A percentile compares a stretch with the other conserved stretches of the same genome.
Evolutionary conservation across 208 protist genomes (phyloP).

Genomic region (Naegleria lovaniensis): DNA sequence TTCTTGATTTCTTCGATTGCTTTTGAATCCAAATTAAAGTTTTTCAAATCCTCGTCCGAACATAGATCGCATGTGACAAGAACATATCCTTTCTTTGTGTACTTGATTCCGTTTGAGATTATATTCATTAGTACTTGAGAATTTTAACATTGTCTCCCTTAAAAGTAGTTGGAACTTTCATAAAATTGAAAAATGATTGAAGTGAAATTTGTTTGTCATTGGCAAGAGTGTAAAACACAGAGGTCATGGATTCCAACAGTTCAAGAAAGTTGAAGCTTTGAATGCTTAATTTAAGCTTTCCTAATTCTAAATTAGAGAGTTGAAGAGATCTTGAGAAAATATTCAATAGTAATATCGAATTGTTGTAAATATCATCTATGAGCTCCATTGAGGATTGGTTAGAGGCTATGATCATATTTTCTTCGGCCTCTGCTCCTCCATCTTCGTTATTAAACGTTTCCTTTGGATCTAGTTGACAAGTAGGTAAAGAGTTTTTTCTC

Average conservation of each 20-base stretch:
- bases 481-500: background rate
- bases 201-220: background rate
- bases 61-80: background rate
- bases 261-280: background rate
- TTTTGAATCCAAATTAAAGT: background rate
- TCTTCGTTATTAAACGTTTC: background rate
- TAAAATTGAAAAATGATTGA: slow-evolving; percentile 10
- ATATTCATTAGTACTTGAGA: background rate
- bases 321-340: background rate
- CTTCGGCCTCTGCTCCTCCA: background rate
- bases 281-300: background rate
- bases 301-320: background rate
- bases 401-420: background rate
- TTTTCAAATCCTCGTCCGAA: background rate
- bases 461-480: background rate
- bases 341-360: background rate
- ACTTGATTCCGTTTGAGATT: background rate
- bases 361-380: background rate
- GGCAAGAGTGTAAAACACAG: background rate
- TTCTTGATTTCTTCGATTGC: background rate
- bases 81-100: background rate
- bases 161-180: background rate
- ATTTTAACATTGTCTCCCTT: background rate
- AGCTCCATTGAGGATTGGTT: background rate
- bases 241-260: background rate